Evolutionary conservation across 2,329 filamentous ascomycete genomes (phyloP), one percentile per base, ranked within the genome.

Genomic region (Raffaelea arxii): DNA sequence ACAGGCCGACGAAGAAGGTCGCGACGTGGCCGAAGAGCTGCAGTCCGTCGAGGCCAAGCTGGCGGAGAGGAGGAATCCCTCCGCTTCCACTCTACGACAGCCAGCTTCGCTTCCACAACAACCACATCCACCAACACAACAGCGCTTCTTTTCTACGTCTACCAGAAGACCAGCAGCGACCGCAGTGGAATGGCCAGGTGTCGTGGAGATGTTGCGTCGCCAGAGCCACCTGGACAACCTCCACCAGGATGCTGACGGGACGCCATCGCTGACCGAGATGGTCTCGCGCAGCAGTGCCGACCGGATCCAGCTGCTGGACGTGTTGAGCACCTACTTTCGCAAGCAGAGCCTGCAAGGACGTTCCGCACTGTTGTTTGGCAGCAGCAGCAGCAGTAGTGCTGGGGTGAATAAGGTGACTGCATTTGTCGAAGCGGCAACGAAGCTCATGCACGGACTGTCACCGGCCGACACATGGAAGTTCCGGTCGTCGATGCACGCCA

Each of bases 391-490:
- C 23, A 14, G 18, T 16, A 18, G 23, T 6, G n/a, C 14, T 21
- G 45, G 35, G 22, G 30, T 18, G 39, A 11, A 39, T 18, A 6
- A 18, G 3, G 14, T n/a, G 19, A 14, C 46, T 18, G 37, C 24
- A 6, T 48, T 52, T 27, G 41, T 19, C 6, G 32, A 32, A 9
- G 35, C 23, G 14, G 42, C 46, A 4, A 6, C 7, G 6, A 44
- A 36, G 21, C 46, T 43, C 43, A 36, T 49, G 45, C 43, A 36
- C 5, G 52, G 49, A 18, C 53, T 66, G 23, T 51, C 60, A 9
- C 53, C 60, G 3, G 48, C 56, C 32, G 51, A 59, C 21, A 64
- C 60, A 14, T 67, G 63, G 62, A 53, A 45, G 12, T 58, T 59
- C 27, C 63, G 63, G 18, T 52, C 64, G 22, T 59, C 54, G 44